phyloP scores from a whole-genome alignment of 441 rosid genomes.

The Adansonia madagascariensis region DNA sequence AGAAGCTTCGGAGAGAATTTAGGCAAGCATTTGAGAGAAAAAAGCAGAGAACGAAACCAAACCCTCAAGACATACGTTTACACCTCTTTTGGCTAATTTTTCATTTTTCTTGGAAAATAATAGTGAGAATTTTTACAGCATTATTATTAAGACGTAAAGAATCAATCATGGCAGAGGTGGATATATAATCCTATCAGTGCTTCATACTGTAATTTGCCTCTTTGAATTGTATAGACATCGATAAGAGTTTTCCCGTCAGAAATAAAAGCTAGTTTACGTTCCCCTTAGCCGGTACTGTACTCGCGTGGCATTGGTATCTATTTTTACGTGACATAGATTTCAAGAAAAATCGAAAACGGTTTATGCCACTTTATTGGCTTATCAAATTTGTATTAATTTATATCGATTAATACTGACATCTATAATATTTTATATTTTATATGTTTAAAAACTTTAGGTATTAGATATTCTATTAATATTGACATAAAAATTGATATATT shows the following conservation, averaged over 20 bases:
- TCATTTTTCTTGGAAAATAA: neutral
- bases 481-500: too few relatives aligned
- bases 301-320: too few relatives aligned
- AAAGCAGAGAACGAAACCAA: conserved; percentile 29
- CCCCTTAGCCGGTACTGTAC: neutral
- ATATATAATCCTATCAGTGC: neutral
- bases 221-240: neutral
- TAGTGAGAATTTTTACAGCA: neutral
- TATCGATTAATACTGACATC: too few relatives aligned
- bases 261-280: neutral
- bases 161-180: neutral
- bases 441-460: too few relatives aligned
- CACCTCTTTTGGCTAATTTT: neutral
- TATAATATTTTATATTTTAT: too few relatives aligned
- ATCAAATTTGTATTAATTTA: too few relatives aligned
- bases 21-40: conserved; percentile 26
- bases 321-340: too few relatives aligned
- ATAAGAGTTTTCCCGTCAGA: neutral
- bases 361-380: too few relatives aligned
- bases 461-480: too few relatives aligned
- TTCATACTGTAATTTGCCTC: neutral
- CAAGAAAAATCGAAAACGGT: too few relatives aligned
- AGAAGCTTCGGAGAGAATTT: conserved; percentile 40
- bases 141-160: neutral
- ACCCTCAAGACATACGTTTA: conserved; percentile 35